Conservation (phyloP, 2,329 filamentous ascomycete genomes). For the Ceratocystis huliohia region DNA sequence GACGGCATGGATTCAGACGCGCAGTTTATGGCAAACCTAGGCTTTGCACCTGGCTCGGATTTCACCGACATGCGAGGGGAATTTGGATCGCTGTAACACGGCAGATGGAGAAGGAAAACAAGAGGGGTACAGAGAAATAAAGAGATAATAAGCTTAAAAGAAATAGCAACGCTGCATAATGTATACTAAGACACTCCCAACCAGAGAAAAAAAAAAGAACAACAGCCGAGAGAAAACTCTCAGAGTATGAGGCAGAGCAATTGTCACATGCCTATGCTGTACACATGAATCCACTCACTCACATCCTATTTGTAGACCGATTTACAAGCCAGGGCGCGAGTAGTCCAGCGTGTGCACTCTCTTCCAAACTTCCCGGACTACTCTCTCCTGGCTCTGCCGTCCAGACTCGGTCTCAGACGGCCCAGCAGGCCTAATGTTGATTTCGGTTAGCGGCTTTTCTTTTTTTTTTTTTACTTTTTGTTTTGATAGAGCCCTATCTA, state of each 20-base stretch:
- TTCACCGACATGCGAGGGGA: slow-evolving; percentile 39
- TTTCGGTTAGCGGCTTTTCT: not conserved
- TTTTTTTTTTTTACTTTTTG: not conserved
- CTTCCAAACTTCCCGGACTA: slow-evolving; percentile 60
- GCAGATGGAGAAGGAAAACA: not conserved
- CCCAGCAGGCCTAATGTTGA: slow-evolving; percentile 46
- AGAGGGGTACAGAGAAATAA: not conserved
- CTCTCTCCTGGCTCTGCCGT: slow-evolving; percentile 54
- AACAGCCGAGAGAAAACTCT: not conserved
- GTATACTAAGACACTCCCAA: not conserved
- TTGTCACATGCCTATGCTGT: not conserved
- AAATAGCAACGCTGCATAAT: slow-evolving; percentile 11
- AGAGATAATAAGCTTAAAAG: not conserved
- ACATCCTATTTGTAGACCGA: too few species aligned
- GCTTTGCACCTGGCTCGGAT: slow-evolving; percentile 50
- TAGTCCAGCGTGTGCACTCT: slow-evolving; percentile 56
- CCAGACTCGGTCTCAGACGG: slow-evolving; percentile 48
- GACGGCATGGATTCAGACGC: slow-evolving; percentile 42
- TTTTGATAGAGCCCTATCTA: not conserved
- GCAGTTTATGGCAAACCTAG: slow-evolving; percentile 55
- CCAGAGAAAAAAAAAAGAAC: not conserved
- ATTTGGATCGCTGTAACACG: slow-evolving; percentile 27
- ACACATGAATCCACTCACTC: not conserved
- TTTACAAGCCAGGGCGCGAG: slow-evolving; percentile 30
- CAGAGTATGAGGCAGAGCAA: not conserved